These are phyloP conservation scores for Kwoniella dejecticola DNA, from an alignment of 768 basidiomycete species.

Conservation along the genomic window DNA sequence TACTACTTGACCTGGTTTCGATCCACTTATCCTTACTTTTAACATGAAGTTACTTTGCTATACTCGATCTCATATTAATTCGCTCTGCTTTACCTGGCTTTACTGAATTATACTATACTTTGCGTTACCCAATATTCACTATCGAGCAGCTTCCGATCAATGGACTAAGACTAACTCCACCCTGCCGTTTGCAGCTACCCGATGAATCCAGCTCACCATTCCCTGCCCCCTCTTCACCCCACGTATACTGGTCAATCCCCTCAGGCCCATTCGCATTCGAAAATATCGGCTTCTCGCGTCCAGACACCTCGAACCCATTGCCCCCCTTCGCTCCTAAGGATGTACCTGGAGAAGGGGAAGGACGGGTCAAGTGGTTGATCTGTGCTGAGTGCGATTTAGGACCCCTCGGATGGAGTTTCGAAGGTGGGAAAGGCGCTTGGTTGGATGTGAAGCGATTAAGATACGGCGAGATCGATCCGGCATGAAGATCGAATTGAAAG, in stretches of 20 bases:
- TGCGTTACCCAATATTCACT: too few relatives aligned
- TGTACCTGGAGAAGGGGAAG: background rate
- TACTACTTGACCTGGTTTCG: too few relatives aligned
- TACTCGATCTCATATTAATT: too few relatives aligned
- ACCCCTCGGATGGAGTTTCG: constrained; percentile 55
- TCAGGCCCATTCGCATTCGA: constrained; percentile 54
- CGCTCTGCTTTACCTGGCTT: too few relatives aligned
- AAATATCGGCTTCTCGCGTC: constrained; percentile 55
- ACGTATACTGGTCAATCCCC: constrained; percentile 45
- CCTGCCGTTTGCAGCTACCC: constrained; percentile 41
- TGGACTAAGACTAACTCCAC: too few relatives aligned
- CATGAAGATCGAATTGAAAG: background rate
- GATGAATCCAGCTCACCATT: constrained; percentile 42
- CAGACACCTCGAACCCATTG: constrained; percentile 15
- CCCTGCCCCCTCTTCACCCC: constrained; percentile 5
- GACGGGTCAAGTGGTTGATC: constrained; percentile 54
- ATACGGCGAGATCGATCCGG: constrained; percentile 29
- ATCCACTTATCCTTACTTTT: too few relatives aligned
- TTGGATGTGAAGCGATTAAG: constrained; percentile 48
- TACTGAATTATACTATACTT: too few relatives aligned
- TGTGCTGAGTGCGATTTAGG: constrained; percentile 58
- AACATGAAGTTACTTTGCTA: too few relatives aligned
- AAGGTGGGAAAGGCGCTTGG: constrained; percentile 54
- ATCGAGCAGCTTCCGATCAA: too few relatives aligned
- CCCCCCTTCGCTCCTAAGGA: constrained; percentile 4